Evolutionary conservation across 73 alveolate genomes (phyloP).

Genomic region (Blepharisma stoltei): DNA sequence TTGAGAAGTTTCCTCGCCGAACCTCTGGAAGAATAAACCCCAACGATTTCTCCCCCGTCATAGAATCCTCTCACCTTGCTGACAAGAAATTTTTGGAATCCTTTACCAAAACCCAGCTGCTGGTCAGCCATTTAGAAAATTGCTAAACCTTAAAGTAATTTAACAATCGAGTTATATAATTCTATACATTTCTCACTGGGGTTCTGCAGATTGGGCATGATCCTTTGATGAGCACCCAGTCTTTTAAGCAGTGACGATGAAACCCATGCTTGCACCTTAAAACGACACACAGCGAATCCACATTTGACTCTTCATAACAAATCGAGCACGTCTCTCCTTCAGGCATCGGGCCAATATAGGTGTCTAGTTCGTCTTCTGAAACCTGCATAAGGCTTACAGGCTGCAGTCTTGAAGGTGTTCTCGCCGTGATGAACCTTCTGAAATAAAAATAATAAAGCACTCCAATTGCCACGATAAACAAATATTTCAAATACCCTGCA

Average conservation of each 20-base stretch:
- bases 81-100: slow-evolving; percentile 4
- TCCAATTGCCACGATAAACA: not conserved
- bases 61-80: not conserved
- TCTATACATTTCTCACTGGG: too few relatives aligned
- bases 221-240: slow-evolving; percentile 13
- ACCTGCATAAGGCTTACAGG: not conserved
- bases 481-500: slow-evolving; percentile 14
- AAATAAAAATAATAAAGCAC: not conserved
- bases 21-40: not conserved
- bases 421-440: not conserved
- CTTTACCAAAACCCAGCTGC: not conserved
- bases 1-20: not conserved
- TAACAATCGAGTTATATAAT: too few relatives aligned
- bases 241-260: not conserved
- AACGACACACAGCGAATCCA: not conserved
- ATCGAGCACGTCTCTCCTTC: slow-evolving; percentile 4
- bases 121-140: not conserved
- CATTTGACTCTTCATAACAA: not conserved
- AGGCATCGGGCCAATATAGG: not conserved
- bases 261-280: not conserved
- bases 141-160: too few relatives aligned
- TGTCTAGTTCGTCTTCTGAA: not conserved
- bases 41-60: not conserved
- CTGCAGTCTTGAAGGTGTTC: not conserved
- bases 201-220: slow-evolving; percentile 27